A percentile compares a stretch with the other conserved stretches of the same genome.
Evolutionary conservation across 1,139 yeast species (phyloP).

Genomic region (Debaryomycetaceae sp.): DNA sequence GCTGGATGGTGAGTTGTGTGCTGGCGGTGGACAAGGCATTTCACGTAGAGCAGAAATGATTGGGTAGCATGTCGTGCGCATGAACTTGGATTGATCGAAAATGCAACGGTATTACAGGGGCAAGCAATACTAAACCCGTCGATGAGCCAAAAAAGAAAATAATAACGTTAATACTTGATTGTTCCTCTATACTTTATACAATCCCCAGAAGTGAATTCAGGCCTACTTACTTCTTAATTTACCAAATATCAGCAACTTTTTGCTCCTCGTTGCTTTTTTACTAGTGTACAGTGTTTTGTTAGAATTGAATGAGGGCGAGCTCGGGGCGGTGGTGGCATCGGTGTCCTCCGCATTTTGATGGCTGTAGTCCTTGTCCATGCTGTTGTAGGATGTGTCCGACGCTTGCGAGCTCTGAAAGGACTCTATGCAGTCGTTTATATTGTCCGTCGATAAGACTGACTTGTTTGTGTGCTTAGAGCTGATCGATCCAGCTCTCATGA

Average conservation of each 20-base stretch:
- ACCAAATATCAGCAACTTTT: constrained; percentile 11
- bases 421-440: neutral
- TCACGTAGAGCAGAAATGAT: no score
- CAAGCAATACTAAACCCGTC: no score
- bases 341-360: neutral
- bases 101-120: no score
- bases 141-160: no score
- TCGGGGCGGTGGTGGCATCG: neutral
- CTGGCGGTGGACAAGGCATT: no score
- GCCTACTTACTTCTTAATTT: constrained; percentile 7
- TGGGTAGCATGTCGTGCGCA: no score
- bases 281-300: neutral
- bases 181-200: neutral
- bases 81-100: no score
- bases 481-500: neutral
- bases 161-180: no score
- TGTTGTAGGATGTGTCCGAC: neutral
- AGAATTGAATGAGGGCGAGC: neutral
- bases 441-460: neutral
- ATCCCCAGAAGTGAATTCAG: neutral
- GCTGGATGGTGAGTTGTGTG: no score
- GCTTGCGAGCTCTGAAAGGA: neutral
- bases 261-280: constrained; percentile 5
- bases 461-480: neutral
- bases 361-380: neutral